Evolutionary conservation across 768 basidiomycete species (phyloP).

Genomic region (Boletus rubescentipes): DNA sequence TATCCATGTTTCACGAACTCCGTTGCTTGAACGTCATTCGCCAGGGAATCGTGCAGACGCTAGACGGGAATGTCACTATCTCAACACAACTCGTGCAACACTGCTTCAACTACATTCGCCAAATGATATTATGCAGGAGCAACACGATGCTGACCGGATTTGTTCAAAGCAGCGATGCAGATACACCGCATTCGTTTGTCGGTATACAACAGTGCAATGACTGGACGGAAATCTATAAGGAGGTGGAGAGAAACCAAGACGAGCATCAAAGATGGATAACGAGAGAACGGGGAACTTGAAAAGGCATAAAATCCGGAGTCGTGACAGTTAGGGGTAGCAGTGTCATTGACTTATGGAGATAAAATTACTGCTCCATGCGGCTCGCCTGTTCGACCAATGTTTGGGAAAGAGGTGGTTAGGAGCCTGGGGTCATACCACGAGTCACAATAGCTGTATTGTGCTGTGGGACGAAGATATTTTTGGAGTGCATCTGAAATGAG

Average conservation of each 20-base stretch:
- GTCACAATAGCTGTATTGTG: too few relatives aligned
- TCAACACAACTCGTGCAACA: not conserved
- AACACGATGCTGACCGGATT: conserved; percentile 3
- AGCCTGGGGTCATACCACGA: too few relatives aligned
- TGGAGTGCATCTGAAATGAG: too few relatives aligned
- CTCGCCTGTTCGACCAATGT: too few relatives aligned
- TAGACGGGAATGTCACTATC: not conserved
- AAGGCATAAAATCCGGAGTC: too few relatives aligned
- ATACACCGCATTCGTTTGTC: not conserved
- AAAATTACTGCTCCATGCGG: not conserved
- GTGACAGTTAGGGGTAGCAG: not conserved
- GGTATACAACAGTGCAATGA: not conserved
- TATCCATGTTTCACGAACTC: conserved; percentile 6
- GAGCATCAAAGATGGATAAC: not conserved
- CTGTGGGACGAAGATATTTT: too few relatives aligned
- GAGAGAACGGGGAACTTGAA: too few relatives aligned
- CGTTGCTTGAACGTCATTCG: conserved; percentile 2
- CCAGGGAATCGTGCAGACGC: not conserved
- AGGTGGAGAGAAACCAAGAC: not conserved
- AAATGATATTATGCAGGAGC: conserved; percentile 4
- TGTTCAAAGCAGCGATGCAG: not conserved
- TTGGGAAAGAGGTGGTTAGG: too few relatives aligned
- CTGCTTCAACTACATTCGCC: conserved; percentile 6
- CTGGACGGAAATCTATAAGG: not conserved
- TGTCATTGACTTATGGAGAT: not conserved